phyloP scores from a whole-genome alignment of 176 grass and related monocot species.

The Juncus inflexus region DNA sequence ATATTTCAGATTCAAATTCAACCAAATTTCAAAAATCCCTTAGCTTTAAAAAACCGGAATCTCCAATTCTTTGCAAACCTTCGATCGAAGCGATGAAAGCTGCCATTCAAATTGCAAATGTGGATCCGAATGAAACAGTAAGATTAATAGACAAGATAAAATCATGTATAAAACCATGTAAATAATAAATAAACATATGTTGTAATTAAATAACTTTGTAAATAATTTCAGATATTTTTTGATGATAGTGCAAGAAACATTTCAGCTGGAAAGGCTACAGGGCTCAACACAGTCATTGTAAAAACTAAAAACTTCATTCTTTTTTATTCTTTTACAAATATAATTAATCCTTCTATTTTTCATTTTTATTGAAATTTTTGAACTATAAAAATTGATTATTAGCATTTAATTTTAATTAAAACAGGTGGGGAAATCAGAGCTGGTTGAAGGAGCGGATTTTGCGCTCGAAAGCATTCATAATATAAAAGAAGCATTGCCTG shows the following conservation, averaged over 20 bases:
- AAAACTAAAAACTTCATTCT: neutral
- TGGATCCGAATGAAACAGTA: slow-evolving; percentile 51
- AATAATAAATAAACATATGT: neutral
- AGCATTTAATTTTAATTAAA: neutral
- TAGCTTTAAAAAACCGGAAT: slow-evolving; percentile 26
- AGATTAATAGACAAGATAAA: neutral
- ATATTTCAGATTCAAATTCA: slow-evolving; percentile 12
- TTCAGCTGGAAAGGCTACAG: slow-evolving; percentile 54
- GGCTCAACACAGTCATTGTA: slow-evolving; percentile 68
- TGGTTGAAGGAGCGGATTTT: slow-evolving; percentile 45
- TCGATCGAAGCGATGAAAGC: slow-evolving; percentile 59
- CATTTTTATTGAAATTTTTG: neutral
- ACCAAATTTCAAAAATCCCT: slow-evolving; percentile 6
- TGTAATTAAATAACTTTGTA: neutral
- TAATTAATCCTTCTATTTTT: neutral
- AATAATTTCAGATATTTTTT: slow-evolving; percentile 54
- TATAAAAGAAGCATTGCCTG: slow-evolving; percentile 47
- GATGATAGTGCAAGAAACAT: slow-evolving; percentile 62
- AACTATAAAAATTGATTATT: too few relatives aligned
- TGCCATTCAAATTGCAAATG: slow-evolving; percentile 41
- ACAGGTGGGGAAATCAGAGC: slow-evolving; percentile 41
- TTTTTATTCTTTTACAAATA: neutral
- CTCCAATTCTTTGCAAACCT: slow-evolving; percentile 55
- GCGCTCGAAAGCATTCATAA: slow-evolving; percentile 71
- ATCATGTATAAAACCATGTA: neutral